A percentile compares a stretch with the other conserved stretches of the same genome.
phyloP scores from a whole-genome alignment of 2,329 filamentous ascomycete species.

The Rhinocladiella mackenziei region DNA sequence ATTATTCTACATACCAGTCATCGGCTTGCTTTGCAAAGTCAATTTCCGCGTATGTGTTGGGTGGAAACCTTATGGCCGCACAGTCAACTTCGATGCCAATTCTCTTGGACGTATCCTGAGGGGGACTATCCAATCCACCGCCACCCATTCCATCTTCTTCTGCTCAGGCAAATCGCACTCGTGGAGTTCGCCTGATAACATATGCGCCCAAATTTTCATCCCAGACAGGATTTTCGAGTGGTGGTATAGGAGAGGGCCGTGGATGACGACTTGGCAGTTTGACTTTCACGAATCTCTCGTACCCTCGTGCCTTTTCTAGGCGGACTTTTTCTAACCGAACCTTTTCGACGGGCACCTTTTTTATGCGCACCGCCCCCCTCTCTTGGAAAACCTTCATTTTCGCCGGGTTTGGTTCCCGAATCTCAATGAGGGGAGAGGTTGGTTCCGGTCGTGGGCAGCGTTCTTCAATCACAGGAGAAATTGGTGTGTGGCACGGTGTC shows the following conservation, averaged over 20 bases:
- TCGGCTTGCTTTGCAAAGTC: no score
- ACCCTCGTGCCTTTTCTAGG: neutral
- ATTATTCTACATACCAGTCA: no score
- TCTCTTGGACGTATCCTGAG: neutral
- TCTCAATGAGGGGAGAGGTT: no score
- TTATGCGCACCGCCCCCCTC: neutral
- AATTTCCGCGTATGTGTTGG: no score
- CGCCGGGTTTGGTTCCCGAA: neutral
- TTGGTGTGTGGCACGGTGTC: no score
- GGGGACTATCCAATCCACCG: neutral
- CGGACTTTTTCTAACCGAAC: constrained; percentile 1
- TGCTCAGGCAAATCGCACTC: constrained; percentile 8
- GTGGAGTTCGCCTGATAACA: constrained; percentile 15
- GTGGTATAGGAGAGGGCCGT: constrained; percentile 1
- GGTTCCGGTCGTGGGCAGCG: no score
- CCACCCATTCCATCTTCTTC: neutral
- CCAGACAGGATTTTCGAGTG: constrained; percentile 14
- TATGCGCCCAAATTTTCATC: constrained; percentile 12
- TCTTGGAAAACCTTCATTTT: neutral
- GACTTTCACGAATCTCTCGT: neutral
- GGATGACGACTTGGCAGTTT: neutral
- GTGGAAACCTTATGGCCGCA: no score
- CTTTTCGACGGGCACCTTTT: neutral
- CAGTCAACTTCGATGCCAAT: no score
- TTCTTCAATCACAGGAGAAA: no score